Conservation (phyloP, 306 rosid species). For the Bauhinia variegata region DNA sequence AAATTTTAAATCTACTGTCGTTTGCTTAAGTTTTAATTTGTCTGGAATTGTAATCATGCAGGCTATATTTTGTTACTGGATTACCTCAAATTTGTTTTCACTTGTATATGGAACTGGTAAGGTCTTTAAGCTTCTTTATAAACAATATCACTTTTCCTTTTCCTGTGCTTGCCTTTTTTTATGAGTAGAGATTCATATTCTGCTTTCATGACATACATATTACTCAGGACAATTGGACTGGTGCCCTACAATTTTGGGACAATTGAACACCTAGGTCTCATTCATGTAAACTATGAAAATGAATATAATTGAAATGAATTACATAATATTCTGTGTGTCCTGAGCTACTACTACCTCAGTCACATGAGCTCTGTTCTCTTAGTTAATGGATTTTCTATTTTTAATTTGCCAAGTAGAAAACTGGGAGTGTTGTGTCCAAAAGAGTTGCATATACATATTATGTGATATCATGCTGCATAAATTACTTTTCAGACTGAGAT, state of each 20-base stretch:
- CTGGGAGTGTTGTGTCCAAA: background rate
- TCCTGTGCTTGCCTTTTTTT: constrained; percentile 1
- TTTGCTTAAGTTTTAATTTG: no score
- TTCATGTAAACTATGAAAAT: background rate
- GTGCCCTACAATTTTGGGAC: background rate
- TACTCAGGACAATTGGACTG: background rate
- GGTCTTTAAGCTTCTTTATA: constrained; percentile 35
- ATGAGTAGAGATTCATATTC: background rate
- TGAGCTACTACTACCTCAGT: background rate
- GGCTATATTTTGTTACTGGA: constrained; percentile 95
- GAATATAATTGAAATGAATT: no score
- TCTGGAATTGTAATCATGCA: constrained; percentile 47
- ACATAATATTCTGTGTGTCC: no score
- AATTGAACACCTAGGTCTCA: background rate
- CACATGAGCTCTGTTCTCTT: constrained; percentile 1
- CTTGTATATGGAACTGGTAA: constrained; percentile 76
- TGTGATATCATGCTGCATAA: no score
- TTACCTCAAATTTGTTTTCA: constrained; percentile 84
- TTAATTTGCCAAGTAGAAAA: background rate
- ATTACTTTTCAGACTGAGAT: no score
- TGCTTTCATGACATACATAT: constrained; percentile 24
- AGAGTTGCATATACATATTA: background rate
- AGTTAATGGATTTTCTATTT: background rate
- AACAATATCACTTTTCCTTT: constrained; percentile 27
- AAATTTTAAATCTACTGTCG: no score